phyloP scores from a whole-genome alignment of 768 basidiomycete genomes.

The Cubamyces lactineus region DNA sequence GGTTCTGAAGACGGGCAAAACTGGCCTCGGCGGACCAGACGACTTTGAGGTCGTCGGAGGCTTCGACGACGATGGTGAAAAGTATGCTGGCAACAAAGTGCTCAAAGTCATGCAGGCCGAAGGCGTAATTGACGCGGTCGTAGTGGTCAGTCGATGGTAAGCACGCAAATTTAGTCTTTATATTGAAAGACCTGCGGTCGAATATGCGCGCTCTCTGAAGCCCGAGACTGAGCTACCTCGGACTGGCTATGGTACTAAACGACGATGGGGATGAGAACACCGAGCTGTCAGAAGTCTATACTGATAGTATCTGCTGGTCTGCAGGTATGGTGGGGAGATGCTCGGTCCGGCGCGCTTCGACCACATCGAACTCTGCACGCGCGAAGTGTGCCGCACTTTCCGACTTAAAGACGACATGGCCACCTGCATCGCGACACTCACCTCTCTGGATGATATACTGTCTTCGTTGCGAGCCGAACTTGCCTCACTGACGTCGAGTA shows the following conservation, averaged over 20 bases:
- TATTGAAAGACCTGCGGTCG: not conserved
- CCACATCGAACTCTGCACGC: constrained; percentile 76
- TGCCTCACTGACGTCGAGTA: constrained; percentile 28
- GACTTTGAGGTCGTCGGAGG: constrained; percentile 73
- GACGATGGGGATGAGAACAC: not conserved
- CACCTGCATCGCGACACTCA: constrained; percentile 59
- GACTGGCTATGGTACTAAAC: not conserved
- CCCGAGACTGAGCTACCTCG: not conserved
- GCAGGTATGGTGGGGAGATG: constrained; percentile 81
- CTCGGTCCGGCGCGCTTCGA: constrained; percentile 74
- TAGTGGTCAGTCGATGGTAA: constrained; percentile 80
- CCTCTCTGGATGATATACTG: constrained; percentile 63
- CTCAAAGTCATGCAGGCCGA: constrained; percentile 70
- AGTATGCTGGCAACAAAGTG: constrained; percentile 65
- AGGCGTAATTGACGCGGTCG: constrained; percentile 75
- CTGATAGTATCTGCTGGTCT: not conserved
- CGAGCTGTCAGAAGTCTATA: no score
- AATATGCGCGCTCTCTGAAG: no score
- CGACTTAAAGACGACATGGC: constrained; percentile 69
- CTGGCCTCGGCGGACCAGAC: constrained; percentile 69
- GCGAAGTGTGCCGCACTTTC: constrained; percentile 74
- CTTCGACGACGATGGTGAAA: constrained; percentile 78
- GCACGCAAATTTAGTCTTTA: constrained; percentile 4
- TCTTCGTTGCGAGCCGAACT: constrained; percentile 56
- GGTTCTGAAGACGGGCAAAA: constrained; percentile 63